A percentile compares a stretch with the other conserved stretches of the same genome.
Conservation (phyloP, 108 stramenopile species). For the Aurantiochytrium sp. region DNA sequence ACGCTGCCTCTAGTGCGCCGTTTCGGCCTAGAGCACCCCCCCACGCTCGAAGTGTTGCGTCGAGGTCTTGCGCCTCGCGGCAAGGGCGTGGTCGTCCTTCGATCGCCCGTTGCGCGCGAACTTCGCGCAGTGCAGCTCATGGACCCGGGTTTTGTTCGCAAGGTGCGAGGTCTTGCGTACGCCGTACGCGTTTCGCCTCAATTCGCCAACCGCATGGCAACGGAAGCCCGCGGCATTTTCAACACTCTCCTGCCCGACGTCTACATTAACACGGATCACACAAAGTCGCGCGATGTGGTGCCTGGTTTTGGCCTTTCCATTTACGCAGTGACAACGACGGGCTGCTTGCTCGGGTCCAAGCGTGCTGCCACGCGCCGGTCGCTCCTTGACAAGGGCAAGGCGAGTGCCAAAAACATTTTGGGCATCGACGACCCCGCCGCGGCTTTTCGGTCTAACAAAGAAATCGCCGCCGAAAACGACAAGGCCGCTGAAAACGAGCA, state of each 20-base stretch:
- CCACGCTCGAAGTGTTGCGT: slow-evolving; percentile 25
- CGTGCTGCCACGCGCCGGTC: slow-evolving; percentile 40
- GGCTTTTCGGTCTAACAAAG: slow-evolving; percentile 36
- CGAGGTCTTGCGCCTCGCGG: slow-evolving; percentile 66
- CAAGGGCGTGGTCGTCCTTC: slow-evolving; percentile 70
- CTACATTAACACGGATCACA: slow-evolving; percentile 19
- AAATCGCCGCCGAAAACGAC: neutral
- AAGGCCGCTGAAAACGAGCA: neutral
- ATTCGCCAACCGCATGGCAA: slow-evolving; percentile 74
- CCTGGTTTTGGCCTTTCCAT: slow-evolving; percentile 75
- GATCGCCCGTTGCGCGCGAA: slow-evolving; percentile 77
- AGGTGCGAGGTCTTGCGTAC: slow-evolving; percentile 84
- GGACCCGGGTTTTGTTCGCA: slow-evolving; percentile 85
- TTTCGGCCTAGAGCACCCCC: slow-evolving; percentile 73
- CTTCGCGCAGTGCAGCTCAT: slow-evolving; percentile 66
- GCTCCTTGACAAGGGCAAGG: slow-evolving; percentile 27
- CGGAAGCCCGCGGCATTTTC: neutral
- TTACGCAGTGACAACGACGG: slow-evolving; percentile 78
- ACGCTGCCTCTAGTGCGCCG: slow-evolving; percentile 66
- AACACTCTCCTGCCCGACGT: slow-evolving; percentile 20
- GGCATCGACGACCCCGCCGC: neutral
- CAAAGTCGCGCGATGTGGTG: slow-evolving; percentile 29
- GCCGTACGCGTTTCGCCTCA: slow-evolving; percentile 80
- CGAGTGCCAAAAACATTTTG: neutral
- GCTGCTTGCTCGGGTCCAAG: slow-evolving; percentile 71